Evolutionary conservation across 2,329 filamentous ascomycete species (phyloP), one percentile per base, ranked within the genome.

Genomic region (Colletotrichum truncatum): DNA sequence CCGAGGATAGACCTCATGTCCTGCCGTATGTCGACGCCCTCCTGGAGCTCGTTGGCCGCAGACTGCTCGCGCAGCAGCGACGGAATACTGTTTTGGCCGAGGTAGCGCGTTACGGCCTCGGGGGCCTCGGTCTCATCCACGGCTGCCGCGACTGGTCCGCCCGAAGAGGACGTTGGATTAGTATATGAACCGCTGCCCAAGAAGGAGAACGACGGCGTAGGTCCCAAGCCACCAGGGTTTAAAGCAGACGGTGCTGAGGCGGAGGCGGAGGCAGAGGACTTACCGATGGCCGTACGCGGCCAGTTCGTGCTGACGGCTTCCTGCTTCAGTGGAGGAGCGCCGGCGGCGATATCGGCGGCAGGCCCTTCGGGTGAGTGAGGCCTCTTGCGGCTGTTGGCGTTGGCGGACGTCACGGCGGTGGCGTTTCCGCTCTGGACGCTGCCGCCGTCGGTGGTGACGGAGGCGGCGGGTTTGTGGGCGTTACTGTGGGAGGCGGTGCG

Each of bases 31-130:
- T 87, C 86, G 71, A 84, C 81, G 48, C 80, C 82, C 56, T 85
- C 81, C 60, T 81, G 81, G 63, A 84, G 82, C 58, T 85, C 82
- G 67, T 80, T 83, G 38, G 84, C 77, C 3, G 84, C 83, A 3
- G 85, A 83, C 72, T 89, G 88, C 71, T 90, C 88, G 64, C 87
- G 82, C 38, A 91, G 78, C 34, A 91, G 77, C n/a, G 87, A 88
- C 7, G 88, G 88, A 58, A 90, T 91, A 73, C 87, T 90, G 75
- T 91, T 91, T 72, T 90, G 87, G 26, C 88, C 88, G 32, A 91
- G 81, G 74, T 90, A 91, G 41, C 88, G 82, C 48, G 65, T 68
- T 12, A 87, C 85, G 51, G 82, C 80, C 63, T 87, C 84, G 56
- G 81, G 78, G 54, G 79, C 74, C 55, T 90, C 87, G 25, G 84